Percentiles rank a stretch among this genome's conserved stretches.
Evolutionary conservation across 2,329 filamentous ascomycete genomes (phyloP).

Genomic region (Dothideomycetidae sp.): DNA sequence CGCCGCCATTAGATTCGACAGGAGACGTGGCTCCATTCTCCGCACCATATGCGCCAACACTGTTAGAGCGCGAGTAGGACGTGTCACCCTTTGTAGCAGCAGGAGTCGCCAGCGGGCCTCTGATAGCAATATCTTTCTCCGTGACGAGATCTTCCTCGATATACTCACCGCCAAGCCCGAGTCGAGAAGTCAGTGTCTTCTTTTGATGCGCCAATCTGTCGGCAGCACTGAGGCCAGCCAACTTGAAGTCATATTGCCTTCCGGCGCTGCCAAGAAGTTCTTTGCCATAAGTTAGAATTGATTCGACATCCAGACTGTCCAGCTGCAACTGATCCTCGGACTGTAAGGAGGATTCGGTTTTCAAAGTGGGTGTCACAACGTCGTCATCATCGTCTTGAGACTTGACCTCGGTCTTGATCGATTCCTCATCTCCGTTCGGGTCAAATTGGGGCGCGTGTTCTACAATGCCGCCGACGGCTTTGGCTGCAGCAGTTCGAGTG

Average conservation of each 20-base stretch:
- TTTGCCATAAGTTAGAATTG: conserved; percentile 70
- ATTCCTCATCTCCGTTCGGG: conserved; percentile 62
- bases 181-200: conserved; percentile 65
- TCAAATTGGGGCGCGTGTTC: conserved; percentile 79
- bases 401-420: conserved; percentile 31
- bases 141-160: conserved; percentile 72
- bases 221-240: conserved; percentile 68
- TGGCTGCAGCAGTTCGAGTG: conserved; percentile 81
- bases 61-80: conserved; percentile 31
- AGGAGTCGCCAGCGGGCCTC: conserved; percentile 25
- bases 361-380: neutral
- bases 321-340: conserved; percentile 55
- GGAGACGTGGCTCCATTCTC: conserved; percentile 21
- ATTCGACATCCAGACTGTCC: conserved; percentile 59
- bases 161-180: conserved; percentile 73
- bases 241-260: conserved; percentile 66
- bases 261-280: conserved; percentile 70
- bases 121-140: conserved; percentile 43
- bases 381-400: conserved; percentile 43
- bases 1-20: conserved; percentile 39
- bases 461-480: conserved; percentile 86
- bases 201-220: conserved; percentile 75
- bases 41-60: conserved; percentile 24
- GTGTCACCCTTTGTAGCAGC: conserved; percentile 39
- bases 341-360: conserved; percentile 11